Base-by-base conservation (phyloP, 2,329 filamentous ascomycete genomes). In the Epichloe scottii region DNA sequence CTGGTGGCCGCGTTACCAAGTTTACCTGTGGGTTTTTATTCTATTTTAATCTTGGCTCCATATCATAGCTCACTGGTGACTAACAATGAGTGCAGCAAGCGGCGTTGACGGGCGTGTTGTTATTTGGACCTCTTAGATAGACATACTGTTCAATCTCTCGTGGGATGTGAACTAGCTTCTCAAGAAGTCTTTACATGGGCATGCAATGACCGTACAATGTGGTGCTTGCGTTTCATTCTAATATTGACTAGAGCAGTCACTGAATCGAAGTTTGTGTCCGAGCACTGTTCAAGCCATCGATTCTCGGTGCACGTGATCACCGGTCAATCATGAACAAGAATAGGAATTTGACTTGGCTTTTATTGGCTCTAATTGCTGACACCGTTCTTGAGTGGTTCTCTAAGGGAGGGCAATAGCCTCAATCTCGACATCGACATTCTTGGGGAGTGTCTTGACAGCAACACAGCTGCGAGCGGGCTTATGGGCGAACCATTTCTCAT, bases 391-490 rank as follows among this genome's bases (percentile, higher is more conserved):
- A 4, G 30, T 8, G 19, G 15, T 14, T 14, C 23, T 57, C 66
- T 68, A 82, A 55, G 82, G 76, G 51, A 85, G 74, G 51, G 89
- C 89, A 73, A 93, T 85, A 66, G 82, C 87, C 77, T 95, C 89
- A 65, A 95, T 93, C 76, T 95, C 89, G 23, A 95, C 82, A 54
- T 89, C 83, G 41, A 89, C 89, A 51, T 83, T 82, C 76, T 90
- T 89, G 54, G 89, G 89, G 57, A 95, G 77, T 60, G 87, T 82
- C 76, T 93, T 90, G 57, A 94, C 90, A 5, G 89, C 89, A 50
- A 95, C 88, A 65, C 89, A 95, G 71, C 84, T 89, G 59, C 88
- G 79, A n/a, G 87, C 85, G 19, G 89, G 89, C 78, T 89, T 90
- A 72, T 88, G 84, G 54, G 76, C 70, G 68, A 91, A 90, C 76